Conservation (phyloP, 257 asterid species). For the Capsicum pubescens region DNA sequence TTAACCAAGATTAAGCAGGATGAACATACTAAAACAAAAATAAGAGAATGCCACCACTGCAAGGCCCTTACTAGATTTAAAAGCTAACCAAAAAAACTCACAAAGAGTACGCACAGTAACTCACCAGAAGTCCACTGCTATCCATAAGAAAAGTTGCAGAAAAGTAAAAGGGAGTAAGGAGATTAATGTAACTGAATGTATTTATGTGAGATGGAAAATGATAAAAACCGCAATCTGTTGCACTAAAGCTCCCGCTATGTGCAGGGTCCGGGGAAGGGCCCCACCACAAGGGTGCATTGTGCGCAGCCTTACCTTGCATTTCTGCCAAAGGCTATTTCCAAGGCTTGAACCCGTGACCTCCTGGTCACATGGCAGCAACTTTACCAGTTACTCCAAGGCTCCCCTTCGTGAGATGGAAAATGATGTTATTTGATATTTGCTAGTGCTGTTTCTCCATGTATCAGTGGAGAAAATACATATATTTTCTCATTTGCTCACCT, state of each 20-base stretch:
- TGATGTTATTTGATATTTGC: too few species aligned
- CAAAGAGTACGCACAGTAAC: not conserved
- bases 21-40: not conserved
- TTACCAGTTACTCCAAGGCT: too few species aligned
- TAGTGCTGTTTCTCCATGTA: not conserved
- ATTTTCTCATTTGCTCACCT: constrained; percentile 50
- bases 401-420: not conserved
- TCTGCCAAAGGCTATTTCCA: too few species aligned
- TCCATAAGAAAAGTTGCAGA: constrained; percentile 13
- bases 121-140: not conserved
- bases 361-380: too few species aligned
- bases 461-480: not conserved
- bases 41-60: not conserved
- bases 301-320: too few species aligned
- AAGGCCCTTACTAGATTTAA: not conserved
- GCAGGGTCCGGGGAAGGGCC: too few species aligned
- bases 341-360: too few species aligned
- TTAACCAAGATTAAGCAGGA: not conserved
- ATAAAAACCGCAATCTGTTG: too few species aligned
- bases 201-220: not conserved
- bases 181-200: constrained; percentile 3
- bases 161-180: not conserved
- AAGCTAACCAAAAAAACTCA: not conserved
- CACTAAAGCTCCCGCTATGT: too few species aligned
- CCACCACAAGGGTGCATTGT: too few species aligned